phyloP scores from a whole-genome alignment of 768 basidiomycete species.

The Boletus pseudo-olivaceus region DNA sequence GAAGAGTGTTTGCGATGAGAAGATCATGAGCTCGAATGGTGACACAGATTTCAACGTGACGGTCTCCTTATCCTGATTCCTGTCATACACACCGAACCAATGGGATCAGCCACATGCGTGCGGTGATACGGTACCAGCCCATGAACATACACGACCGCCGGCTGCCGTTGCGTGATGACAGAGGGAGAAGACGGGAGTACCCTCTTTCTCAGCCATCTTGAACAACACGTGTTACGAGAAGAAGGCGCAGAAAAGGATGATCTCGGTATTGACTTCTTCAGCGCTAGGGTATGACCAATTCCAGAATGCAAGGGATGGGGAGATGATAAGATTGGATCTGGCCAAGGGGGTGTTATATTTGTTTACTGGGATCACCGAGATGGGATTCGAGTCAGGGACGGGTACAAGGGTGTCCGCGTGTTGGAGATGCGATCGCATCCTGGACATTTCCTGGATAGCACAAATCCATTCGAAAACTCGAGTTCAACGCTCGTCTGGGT shows the following conservation, averaged over 20 bases:
- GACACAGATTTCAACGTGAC: not conserved
- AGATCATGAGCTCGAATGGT: not conserved
- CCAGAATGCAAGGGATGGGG: constrained; percentile 6
- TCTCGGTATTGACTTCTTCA: constrained; percentile 6
- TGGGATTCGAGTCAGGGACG: not conserved
- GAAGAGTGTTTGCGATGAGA: not conserved
- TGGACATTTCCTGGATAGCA: not conserved
- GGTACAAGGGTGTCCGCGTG: constrained; percentile 21
- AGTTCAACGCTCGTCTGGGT: not conserved
- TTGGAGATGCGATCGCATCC: not conserved
- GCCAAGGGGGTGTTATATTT: constrained; percentile 5
- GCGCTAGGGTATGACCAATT: constrained; percentile 17
- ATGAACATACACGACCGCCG: not conserved
- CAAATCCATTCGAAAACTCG: not conserved
- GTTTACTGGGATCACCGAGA: not conserved
- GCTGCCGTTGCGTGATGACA: constrained; percentile 10
- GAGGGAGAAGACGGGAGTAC: constrained; percentile 4
- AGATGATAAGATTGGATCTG: constrained; percentile 27
- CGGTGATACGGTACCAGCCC: constrained; percentile 2
- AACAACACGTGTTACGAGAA: constrained; percentile 21
- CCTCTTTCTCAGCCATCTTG: constrained; percentile 15
- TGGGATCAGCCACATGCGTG: constrained; percentile 5
- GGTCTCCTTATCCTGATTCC: not conserved
- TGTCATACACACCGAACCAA: not conserved
- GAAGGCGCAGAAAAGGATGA: constrained; percentile 8